Conservation (phyloP, 345 rosid species). For the Acer campestre region DNA sequence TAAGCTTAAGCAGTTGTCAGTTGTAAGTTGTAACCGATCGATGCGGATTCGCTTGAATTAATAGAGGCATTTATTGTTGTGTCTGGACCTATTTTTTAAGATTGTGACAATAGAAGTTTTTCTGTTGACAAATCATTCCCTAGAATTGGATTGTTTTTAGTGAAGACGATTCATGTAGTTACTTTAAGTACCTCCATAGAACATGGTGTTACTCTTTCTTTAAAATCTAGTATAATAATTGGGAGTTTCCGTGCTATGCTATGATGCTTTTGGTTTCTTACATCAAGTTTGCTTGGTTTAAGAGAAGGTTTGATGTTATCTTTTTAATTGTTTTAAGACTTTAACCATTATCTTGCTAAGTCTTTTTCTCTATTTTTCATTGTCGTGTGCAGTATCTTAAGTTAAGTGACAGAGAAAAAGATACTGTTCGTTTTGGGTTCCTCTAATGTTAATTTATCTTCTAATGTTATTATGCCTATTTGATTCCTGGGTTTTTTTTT, state of each 20-base stretch:
- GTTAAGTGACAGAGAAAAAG: no score
- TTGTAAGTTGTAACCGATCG: neutral
- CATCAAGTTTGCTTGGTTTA: no score
- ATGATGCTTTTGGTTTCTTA: neutral
- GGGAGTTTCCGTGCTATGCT: neutral
- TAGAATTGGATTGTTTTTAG: neutral
- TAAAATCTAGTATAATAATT: neutral
- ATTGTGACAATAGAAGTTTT: neutral
- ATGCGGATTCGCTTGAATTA: neutral
- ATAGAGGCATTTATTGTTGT: neutral
- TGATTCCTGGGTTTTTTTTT: conserved; percentile 8
- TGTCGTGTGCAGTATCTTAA: no score
- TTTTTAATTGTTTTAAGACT: no score
- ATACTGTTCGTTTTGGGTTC: neutral
- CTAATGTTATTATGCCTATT: neutral
- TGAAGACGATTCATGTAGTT: neutral
- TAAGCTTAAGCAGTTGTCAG: neutral
- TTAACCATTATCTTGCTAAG: no score
- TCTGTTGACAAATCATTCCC: neutral
- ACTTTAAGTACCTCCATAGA: no score
- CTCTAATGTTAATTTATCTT: neutral
- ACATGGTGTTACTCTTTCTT: neutral
- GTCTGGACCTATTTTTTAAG: neutral
- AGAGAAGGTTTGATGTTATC: no score
- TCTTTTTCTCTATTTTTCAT: no score